These are phyloP conservation scores for Pythium myriotylum DNA, from an alignment of 352 stramenopile genomes.

Conservation along the genomic window DNA sequence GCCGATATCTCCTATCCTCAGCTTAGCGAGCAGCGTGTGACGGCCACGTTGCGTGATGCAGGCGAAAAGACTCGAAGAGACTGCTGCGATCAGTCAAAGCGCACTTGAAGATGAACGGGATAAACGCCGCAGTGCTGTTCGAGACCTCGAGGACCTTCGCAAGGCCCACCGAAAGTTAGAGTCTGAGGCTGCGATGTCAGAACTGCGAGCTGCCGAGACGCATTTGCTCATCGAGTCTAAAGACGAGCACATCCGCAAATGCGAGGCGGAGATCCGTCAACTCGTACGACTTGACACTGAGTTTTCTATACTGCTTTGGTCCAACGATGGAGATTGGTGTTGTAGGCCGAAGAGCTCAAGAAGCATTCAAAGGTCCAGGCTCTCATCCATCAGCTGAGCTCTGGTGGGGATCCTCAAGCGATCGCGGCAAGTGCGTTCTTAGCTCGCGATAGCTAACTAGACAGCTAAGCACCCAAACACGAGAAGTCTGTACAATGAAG, in stretches of 20 bases:
- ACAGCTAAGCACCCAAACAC: slow-evolving; percentile 14
- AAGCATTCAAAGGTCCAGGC: slow-evolving; percentile 84
- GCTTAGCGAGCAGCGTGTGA: too few species aligned
- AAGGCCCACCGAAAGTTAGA: slow-evolving; percentile 73
- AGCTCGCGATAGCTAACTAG: slow-evolving; percentile 48
- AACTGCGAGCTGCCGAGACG: slow-evolving; percentile 65
- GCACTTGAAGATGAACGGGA: slow-evolving; percentile 68
- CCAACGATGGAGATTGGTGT: neutral
- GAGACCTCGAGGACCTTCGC: slow-evolving; percentile 65
- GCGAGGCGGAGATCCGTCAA: slow-evolving; percentile 68
- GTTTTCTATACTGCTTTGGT: neutral
- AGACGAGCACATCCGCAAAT: slow-evolving; percentile 64
- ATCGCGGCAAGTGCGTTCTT: slow-evolving; percentile 55
- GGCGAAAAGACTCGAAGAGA: slow-evolving; percentile 59
- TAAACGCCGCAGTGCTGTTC: slow-evolving; percentile 40
- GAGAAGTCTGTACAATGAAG: slow-evolving; percentile 12
- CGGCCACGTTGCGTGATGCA: slow-evolving; percentile 19
- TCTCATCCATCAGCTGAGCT: slow-evolving; percentile 85
- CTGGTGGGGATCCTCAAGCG: slow-evolving; percentile 52
- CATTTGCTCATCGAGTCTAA: slow-evolving; percentile 58
- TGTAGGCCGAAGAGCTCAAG: slow-evolving; percentile 70
- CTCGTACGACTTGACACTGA: slow-evolving; percentile 38
- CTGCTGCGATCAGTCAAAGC: slow-evolving; percentile 40
- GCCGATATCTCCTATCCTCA: neutral
- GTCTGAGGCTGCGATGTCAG: slow-evolving; percentile 61